phyloP scores from a whole-genome alignment of 169 alveolate species.

The Theileria sp. region DNA sequence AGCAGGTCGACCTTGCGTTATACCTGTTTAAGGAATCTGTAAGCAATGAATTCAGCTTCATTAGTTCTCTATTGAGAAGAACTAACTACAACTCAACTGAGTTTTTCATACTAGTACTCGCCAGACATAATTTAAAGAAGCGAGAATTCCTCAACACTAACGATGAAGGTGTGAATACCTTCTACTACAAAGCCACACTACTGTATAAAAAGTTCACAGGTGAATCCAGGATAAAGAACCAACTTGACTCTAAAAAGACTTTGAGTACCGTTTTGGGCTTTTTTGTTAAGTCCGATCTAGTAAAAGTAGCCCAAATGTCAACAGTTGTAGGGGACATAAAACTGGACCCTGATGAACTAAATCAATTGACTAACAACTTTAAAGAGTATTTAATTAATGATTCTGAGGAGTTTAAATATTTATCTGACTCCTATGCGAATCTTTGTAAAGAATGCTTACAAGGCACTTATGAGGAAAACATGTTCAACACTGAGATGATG shows the following conservation, averaged over 20 bases:
- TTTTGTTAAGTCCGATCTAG: conserved; percentile 5
- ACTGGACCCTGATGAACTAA: not conserved
- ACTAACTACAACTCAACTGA: conserved; percentile 11
- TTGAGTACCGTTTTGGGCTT: conserved; percentile 1
- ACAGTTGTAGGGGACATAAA: not conserved
- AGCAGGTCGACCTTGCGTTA: conserved; percentile 51
- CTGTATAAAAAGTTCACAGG: conserved; percentile 15
- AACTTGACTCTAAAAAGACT: not conserved
- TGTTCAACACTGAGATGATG: conserved; percentile 1
- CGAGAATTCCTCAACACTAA: conserved; percentile 2
- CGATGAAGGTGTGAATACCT: conserved; percentile 30
- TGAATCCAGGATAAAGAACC: not conserved
- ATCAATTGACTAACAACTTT: not conserved
- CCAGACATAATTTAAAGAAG: not conserved
- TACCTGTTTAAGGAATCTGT: conserved; percentile 26
- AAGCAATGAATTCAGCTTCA: conserved; percentile 7
- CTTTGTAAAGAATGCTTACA: conserved; percentile 4
- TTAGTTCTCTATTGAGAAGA: not conserved
- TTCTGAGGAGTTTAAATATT: conserved; percentile 3
- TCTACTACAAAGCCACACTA: conserved; percentile 41
- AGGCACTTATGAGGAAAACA: conserved; percentile 13
- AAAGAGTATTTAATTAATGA: not conserved
- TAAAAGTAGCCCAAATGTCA: not conserved
- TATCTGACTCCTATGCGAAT: conserved; percentile 8
- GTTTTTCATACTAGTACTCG: conserved; percentile 17